phyloP scores from a whole-genome alignment of 2,329 filamentous ascomycete species.

The Passalora sequoiae region DNA sequence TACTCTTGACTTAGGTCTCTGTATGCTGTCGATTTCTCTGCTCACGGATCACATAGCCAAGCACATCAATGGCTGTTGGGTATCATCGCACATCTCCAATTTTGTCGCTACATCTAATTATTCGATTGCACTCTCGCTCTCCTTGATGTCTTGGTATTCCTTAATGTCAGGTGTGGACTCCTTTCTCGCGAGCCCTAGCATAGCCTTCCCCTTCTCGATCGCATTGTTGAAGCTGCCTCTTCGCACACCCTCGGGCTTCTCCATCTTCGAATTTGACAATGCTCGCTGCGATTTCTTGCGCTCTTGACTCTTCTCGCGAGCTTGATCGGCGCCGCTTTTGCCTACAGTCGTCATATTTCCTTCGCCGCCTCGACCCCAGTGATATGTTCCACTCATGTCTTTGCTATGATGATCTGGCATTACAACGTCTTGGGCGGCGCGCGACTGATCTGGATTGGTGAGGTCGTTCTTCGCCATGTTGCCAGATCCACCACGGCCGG shows the following conservation, averaged over 20 bases:
- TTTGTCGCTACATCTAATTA: constrained; percentile 26
- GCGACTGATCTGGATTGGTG: constrained; percentile 59
- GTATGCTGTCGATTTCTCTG: constrained; percentile 51
- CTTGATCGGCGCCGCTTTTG: constrained; percentile 32
- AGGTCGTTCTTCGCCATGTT: constrained; percentile 77
- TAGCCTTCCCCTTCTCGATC: constrained; percentile 52
- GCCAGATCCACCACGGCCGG: constrained; percentile 78
- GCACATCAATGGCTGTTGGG: background rate
- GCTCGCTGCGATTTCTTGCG: constrained; percentile 34
- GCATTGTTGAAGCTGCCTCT: constrained; percentile 38
- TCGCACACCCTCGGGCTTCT: constrained; percentile 11
- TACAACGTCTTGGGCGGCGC: constrained; percentile 76
- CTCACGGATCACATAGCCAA: constrained; percentile 21
- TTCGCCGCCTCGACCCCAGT: constrained; percentile 69
- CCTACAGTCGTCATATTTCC: constrained; percentile 58
- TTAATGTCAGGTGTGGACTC: constrained; percentile 3
- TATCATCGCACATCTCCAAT: background rate
- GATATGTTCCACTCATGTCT: constrained; percentile 56
- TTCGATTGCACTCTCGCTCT: constrained; percentile 7
- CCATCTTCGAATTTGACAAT: constrained; percentile 17
- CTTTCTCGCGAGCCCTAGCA: constrained; percentile 42
- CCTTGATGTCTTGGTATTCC: background rate
- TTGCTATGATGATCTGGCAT: constrained; percentile 44
- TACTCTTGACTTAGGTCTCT: constrained; percentile 35
- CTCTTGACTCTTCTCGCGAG: constrained; percentile 30